Base-by-base conservation (phyloP, 2,329 filamentous ascomycete species). In the Chaetomiaceae sp. region DNA sequence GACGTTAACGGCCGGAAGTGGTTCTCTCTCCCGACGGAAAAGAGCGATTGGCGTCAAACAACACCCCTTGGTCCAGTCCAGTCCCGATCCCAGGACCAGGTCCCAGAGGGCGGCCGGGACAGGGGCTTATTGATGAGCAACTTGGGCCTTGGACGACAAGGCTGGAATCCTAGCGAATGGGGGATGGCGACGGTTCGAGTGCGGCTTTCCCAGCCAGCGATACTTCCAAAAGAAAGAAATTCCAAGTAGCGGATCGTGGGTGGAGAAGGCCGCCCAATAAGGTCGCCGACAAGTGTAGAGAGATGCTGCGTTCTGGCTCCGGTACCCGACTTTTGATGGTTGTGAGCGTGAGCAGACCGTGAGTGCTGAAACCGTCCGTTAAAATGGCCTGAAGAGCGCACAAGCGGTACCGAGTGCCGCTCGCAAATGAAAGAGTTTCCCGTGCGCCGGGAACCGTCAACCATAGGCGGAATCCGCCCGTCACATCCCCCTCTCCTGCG, bases 1-100 rank as follows among this genome's bases (percentile, higher is more conserved):
- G n/a, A n/a, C 11, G 20, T 35, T 30, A 42, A 51, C 45, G 44
- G 45, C 41, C 44, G 48, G 41, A 47, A 48, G 45, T 17, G 36
- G 30, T 20, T 17, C 20, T 19, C 20, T n/a, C 37, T 30, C 14
- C 38, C 4, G 30, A 35, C n/a, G n/a, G n/a, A 26, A 22, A 20
- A 35, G 11, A 40, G 32, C 43, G 29, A 42, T 43, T 40, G 35
- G 45, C 29, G 40, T 50, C 48, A 50, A 44, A 45, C 44, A 42
- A 32, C n/a, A n/a, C 12, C 22, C 34, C 38, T 33, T 43, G 46
- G 36, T 8, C 36, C 30, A 19, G n/a, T n/a, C n/a, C n/a, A n/a
- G n/a, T n/a, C n/a, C n/a, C n/a, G n/a, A 24, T 30, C 18, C 30
- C 14, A 35, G 24, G 35, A 36, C 40, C 20, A 34, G 38, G 35